phyloP scores from a whole-genome alignment of 768 basidiomycete species.

The Boletus edulis region DNA sequence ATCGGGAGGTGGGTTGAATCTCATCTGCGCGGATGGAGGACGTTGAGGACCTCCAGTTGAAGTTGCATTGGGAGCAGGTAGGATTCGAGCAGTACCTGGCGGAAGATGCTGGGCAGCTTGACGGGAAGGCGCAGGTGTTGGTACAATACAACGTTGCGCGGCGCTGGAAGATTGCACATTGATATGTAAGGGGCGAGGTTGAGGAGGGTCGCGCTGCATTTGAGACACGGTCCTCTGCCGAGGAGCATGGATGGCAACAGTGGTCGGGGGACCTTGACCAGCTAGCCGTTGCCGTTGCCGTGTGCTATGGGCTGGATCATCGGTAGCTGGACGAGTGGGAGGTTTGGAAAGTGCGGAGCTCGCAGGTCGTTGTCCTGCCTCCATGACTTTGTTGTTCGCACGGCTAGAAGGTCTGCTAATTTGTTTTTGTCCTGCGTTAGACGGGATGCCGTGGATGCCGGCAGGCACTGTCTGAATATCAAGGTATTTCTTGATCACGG shows the following conservation, averaged over 20 bases:
- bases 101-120: slow-evolving; percentile 9
- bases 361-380: slow-evolving; percentile 6
- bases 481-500: slow-evolving; percentile 74
- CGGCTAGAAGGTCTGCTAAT: slow-evolving; percentile 25
- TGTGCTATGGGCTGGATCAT: neutral
- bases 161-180: slow-evolving; percentile 13
- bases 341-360: slow-evolving; percentile 10
- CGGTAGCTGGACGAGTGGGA: slow-evolving; percentile 4
- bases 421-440: slow-evolving; percentile 16
- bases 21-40: slow-evolving; percentile 24
- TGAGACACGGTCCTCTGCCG: slow-evolving; percentile 21
- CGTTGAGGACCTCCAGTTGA: slow-evolving; percentile 24
- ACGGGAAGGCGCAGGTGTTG: slow-evolving; percentile 9
- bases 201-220: slow-evolving; percentile 14
- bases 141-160: slow-evolving; percentile 19
- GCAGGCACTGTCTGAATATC: slow-evolving; percentile 38
- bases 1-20: slow-evolving; percentile 16
- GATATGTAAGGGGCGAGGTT: slow-evolving; percentile 14
- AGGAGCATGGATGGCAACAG: slow-evolving; percentile 6
- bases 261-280: neutral
- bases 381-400: slow-evolving; percentile 13
- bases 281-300: slow-evolving; percentile 12
- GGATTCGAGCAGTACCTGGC: neutral
- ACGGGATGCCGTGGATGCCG: neutral
- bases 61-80: neutral